Evolutionary conservation across 139 green algal species (phyloP).

Genomic region (Asterochloris erici): DNA sequence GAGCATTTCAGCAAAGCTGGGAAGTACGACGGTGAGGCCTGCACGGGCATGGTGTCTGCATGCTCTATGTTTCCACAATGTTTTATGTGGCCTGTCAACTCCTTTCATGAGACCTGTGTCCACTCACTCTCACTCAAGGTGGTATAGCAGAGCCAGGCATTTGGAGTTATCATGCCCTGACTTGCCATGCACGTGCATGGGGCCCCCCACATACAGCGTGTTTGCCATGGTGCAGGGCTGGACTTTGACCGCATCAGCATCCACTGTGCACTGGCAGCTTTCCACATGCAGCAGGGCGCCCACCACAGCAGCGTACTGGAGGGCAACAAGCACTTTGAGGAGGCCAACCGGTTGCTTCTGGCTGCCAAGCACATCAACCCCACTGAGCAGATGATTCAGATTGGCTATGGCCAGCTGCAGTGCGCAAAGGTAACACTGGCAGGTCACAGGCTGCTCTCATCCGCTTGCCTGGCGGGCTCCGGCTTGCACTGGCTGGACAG

Average conservation of each 20-base stretch:
- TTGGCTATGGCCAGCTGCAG: conserved; percentile 53
- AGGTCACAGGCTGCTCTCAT: background rate
- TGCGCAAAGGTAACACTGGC: conserved; percentile 47
- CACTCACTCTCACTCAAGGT: too few species aligned
- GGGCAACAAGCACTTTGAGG: conserved; percentile 23
- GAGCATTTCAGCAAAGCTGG: conserved; percentile 8
- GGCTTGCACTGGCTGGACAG: background rate
- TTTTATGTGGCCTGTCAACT: too few species aligned
- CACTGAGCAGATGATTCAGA: conserved; percentile 61
- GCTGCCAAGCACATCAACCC: conserved; percentile 31
- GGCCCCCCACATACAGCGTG: too few species aligned
- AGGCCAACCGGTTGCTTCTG: conserved; percentile 34
- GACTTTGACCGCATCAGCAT: conserved; percentile 70
- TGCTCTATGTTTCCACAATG: too few species aligned
- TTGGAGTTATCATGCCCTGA: too few species aligned
- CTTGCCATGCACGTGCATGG: too few species aligned
- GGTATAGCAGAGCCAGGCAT: too few species aligned
- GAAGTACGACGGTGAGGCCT: background rate
- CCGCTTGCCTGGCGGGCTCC: background rate
- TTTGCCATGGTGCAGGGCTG: too few species aligned
- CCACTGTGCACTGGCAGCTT: conserved; percentile 61
- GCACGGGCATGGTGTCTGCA: too few species aligned
- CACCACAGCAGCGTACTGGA: conserved; percentile 29
- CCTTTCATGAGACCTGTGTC: too few species aligned
- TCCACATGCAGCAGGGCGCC: conserved; percentile 42